Evolutionary conservation across 2,329 filamentous ascomycete genomes (phyloP).

Genomic region (Ophiostoma fasciatum): DNA sequence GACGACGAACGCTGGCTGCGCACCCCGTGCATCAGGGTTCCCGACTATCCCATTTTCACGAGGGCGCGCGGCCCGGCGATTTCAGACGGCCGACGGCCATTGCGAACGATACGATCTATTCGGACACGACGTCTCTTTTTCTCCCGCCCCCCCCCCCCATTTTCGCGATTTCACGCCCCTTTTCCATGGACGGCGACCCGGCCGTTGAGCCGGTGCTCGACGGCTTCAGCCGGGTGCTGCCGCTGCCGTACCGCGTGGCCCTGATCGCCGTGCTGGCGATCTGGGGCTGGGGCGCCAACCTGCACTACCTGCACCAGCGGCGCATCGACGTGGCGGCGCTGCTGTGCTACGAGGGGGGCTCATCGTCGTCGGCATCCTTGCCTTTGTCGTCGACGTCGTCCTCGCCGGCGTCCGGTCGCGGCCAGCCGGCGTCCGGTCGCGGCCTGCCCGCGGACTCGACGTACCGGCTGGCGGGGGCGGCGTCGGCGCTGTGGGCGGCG

Average conservation of each 20-base stretch:
- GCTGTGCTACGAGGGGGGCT: conserved; percentile 82
- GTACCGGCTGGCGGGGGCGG: conserved; percentile 68
- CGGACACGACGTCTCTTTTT: too few relatives aligned
- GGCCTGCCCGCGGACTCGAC: conserved; percentile 56
- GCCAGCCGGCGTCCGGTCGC: conserved; percentile 54
- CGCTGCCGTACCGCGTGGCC: conserved; percentile 78
- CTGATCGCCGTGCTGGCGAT: conserved; percentile 73
- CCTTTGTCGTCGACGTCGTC: too few relatives aligned
- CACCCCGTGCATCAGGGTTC: too few relatives aligned
- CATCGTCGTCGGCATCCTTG: too few relatives aligned
- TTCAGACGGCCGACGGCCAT: too few relatives aligned
- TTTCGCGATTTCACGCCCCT: not conserved
- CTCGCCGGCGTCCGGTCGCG: conserved; percentile 43
- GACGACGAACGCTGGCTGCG: too few relatives aligned
- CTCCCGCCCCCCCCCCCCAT: not conserved
- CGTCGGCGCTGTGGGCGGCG: conserved; percentile 54
- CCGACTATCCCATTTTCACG: too few relatives aligned
- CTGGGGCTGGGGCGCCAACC: conserved; percentile 89
- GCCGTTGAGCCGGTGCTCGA: conserved; percentile 60
- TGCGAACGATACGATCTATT: too few relatives aligned
- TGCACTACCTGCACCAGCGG: conserved; percentile 66
- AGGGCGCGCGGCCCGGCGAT: too few relatives aligned
- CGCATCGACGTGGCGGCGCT: conserved; percentile 80
- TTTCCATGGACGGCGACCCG: conserved; percentile 57
- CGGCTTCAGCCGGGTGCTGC: conserved; percentile 73